phyloP scores from a whole-genome alignment of 108 stramenopile genomes.

The Pseudonitzschia pungens region DNA sequence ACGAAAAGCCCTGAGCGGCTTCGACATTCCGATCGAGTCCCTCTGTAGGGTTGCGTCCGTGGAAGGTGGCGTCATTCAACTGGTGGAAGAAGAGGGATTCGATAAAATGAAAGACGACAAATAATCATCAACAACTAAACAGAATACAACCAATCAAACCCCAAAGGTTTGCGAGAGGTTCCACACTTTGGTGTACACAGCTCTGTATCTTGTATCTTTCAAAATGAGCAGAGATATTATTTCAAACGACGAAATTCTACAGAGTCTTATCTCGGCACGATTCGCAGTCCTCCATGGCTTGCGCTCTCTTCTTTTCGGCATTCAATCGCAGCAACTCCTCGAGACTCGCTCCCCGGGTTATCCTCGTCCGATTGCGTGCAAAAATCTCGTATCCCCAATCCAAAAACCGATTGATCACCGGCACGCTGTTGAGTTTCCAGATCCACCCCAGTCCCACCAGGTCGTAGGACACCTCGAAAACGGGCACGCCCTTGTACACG shows the following conservation, averaged over 20 bases:
- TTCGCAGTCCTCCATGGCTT: slow-evolving; percentile 6
- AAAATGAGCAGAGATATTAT: too few species aligned
- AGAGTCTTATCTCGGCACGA: slow-evolving; percentile 1
- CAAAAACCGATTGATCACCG: slow-evolving; percentile 31
- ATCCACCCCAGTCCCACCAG: slow-evolving; percentile 57
- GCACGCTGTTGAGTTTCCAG: slow-evolving; percentile 35
- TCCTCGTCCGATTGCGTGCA: slow-evolving; percentile 48
- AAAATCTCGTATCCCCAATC: slow-evolving; percentile 47
- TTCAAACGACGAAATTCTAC: background rate
- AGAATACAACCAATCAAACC: too few species aligned
- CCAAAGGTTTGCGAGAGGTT: too few species aligned
- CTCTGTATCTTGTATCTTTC: too few species aligned
- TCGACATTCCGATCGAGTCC: slow-evolving; percentile 70
- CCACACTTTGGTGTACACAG: too few species aligned
- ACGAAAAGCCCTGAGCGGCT: slow-evolving; percentile 74
- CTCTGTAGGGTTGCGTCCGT: slow-evolving; percentile 74
- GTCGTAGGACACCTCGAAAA: slow-evolving; percentile 50
- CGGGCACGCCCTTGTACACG: slow-evolving; percentile 49
- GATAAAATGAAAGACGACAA: slow-evolving; percentile 48
- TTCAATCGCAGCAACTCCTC: slow-evolving; percentile 42
- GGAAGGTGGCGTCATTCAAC: slow-evolving; percentile 65
- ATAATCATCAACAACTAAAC: background rate
- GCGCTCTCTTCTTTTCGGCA: slow-evolving; percentile 29
- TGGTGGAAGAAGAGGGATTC: slow-evolving; percentile 82
- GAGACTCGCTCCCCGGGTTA: slow-evolving; percentile 49